A percentile compares a stretch with the other conserved stretches of the same genome.
These are phyloP conservation scores for Pharus latifolius DNA, from an alignment of 176 grass and related monocot genomes.

Conservation along the genomic window DNA sequence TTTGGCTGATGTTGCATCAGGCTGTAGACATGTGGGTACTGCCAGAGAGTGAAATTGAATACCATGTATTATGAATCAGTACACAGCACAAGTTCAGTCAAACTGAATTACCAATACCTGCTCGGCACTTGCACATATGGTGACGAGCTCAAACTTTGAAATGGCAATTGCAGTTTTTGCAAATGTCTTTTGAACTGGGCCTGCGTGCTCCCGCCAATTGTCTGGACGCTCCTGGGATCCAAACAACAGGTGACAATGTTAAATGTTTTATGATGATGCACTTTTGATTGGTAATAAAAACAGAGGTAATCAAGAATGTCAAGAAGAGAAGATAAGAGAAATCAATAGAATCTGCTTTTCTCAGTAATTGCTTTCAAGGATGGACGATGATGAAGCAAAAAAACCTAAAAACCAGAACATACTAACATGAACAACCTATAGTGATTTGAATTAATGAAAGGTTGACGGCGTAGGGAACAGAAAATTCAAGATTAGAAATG, in stretches of 20 bases:
- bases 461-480: too few relatives aligned
- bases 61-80: background rate
- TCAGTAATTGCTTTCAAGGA: background rate
- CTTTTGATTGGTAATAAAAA: background rate
- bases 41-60: background rate
- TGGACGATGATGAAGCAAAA: too few relatives aligned
- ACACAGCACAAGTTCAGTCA: background rate
- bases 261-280: background rate
- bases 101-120: conserved; percentile 50
- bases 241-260: background rate
- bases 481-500: too few relatives aligned
- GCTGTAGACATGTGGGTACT: conserved; percentile 50
- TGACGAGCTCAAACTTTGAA: conserved; percentile 80
- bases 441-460: too few relatives aligned
- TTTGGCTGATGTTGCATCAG: conserved; percentile 40
- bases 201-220: conserved; percentile 73
- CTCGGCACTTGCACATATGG: conserved; percentile 54
- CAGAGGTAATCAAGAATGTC: background rate
- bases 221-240: conserved; percentile 68
- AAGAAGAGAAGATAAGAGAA: background rate
- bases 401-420: too few relatives aligned
- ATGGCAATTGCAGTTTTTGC: conserved; percentile 47
- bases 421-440: too few relatives aligned
- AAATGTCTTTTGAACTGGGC: conserved; percentile 52
- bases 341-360: background rate